phyloP scores from a whole-genome alignment of 1,284 basidiomycete species.

The Ceratobasidium sp. region DNA sequence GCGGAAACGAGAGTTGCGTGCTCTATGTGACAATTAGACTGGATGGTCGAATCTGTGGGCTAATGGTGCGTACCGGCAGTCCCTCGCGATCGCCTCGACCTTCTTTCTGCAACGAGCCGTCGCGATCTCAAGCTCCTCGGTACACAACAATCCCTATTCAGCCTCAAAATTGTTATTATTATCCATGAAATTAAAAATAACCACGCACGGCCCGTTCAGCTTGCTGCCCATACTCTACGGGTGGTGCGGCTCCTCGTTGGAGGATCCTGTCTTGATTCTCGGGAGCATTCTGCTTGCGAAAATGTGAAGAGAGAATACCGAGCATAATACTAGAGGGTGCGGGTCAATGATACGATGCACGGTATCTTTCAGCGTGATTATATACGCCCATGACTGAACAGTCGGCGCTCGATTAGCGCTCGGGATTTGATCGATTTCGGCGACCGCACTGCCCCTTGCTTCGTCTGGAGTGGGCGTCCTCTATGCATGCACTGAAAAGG shows the following conservation, averaged over 20 bases:
- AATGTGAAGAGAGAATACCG: slow-evolving; percentile 16
- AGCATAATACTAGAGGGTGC: background rate
- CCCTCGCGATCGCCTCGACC: slow-evolving; percentile 43
- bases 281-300: slow-evolving; percentile 23
- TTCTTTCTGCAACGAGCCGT: slow-evolving; percentile 37
- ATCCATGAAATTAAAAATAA: background rate
- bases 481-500: background rate
- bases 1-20: slow-evolving; percentile 51
- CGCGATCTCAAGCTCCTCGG: slow-evolving; percentile 43
- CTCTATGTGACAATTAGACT: background rate
- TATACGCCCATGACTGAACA: background rate
- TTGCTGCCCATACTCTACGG: slow-evolving; percentile 21
- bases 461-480: background rate
- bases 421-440: background rate
- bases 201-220: slow-evolving; percentile 18
- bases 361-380: background rate
- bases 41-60: background rate
- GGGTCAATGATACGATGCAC: background rate
- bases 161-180: background rate
- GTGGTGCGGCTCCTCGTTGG: slow-evolving; percentile 2
- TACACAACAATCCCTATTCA: slow-evolving; percentile 29
- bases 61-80: slow-evolving; percentile 23
- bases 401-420: background rate
- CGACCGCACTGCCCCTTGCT: background rate
- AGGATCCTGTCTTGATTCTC: slow-evolving; percentile 3